Conservation (phyloP, 1,284 basidiomycete genomes). For the Cerrena zonata region DNA sequence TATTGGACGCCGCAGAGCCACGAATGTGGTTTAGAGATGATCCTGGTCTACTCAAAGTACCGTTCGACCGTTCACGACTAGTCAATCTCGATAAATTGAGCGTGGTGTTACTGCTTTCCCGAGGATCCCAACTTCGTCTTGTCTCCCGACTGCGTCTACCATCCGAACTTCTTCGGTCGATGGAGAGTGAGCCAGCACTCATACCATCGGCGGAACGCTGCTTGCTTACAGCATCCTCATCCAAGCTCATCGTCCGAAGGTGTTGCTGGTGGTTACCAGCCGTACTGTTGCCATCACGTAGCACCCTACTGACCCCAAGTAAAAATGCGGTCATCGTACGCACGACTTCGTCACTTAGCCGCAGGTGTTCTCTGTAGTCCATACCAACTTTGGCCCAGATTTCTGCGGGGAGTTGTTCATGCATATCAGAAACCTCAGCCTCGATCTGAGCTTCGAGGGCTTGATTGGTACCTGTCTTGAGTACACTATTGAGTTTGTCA, state of each 20-base stretch:
- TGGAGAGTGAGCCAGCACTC: slow-evolving; percentile 9
- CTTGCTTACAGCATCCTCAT: slow-evolving; percentile 31
- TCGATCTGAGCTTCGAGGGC: slow-evolving; percentile 69
- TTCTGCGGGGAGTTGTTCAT: slow-evolving; percentile 33
- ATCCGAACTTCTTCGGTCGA: slow-evolving; percentile 31
- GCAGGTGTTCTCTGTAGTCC: slow-evolving; percentile 64
- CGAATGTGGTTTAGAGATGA: slow-evolving; percentile 22
- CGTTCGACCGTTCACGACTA: background rate
- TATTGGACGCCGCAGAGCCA: slow-evolving; percentile 22
- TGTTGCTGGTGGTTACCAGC: slow-evolving; percentile 38
- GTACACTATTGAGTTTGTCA: slow-evolving; percentile 55
- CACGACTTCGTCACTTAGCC: slow-evolving; percentile 71
- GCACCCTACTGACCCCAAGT: slow-evolving; percentile 61
- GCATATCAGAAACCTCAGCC: slow-evolving; percentile 53
- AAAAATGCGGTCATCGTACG: slow-evolving; percentile 68
- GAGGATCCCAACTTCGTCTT: slow-evolving; percentile 53
- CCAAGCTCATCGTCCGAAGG: slow-evolving; percentile 43
- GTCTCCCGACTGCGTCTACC: slow-evolving; percentile 50
- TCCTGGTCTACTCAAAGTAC: slow-evolving; percentile 18
- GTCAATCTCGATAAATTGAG: slow-evolving; percentile 8
- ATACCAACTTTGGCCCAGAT: slow-evolving; percentile 63
- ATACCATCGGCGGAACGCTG: slow-evolving; percentile 19
- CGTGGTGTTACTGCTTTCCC: slow-evolving; percentile 15
- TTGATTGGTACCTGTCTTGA: slow-evolving; percentile 48
- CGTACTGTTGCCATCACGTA: slow-evolving; percentile 47